Evolutionary conservation across 306 rosid species (phyloP), one percentile per base, ranked within the genome.

Genomic region (Quercus alba): DNA sequence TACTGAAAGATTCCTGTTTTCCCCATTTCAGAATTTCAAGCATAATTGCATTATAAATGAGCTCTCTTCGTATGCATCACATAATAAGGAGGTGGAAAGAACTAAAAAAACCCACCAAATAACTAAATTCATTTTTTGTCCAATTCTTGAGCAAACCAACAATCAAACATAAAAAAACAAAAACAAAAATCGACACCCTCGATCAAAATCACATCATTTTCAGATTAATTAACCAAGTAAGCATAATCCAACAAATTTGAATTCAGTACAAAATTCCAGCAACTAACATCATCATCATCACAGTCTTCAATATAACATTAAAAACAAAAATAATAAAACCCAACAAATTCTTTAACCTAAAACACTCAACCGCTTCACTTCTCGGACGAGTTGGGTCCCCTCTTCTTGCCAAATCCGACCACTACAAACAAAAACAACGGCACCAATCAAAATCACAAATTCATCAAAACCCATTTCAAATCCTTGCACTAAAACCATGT

Each of bases 361-460:
- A 30, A 5, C 11, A 44, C n/a, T 35, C 13, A 75, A 38, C 31
- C 68, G 23, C 69, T 23, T 77, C 75, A 88, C 87, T 88, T 88
- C 87, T 88, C 89, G 4, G 91, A 88, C 3, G 91, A 88, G 75
- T 88, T 88, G 28, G 91, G 91, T 23, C 91, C 91, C 74, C 91
- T 78, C 91, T 88, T 88, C 91, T 88, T 88, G 0, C 91, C 89
- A 5, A 85, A 83, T 46, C 89, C 91, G 57, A 88, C 91, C 51
- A 88, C 91, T 88, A 78, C 81, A 78, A 81, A 20, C 10, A 19
- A 57, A 75, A 57, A 75, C 18, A 17, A 51, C 0, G 72, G 38
- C 10, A 4, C 58, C 59, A 3, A 59, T 62, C 52, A 10, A 44
- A 52, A 61, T n/a, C 28, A 25, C 2, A 70, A 25, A 14, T 26